These are phyloP conservation scores for Trypanosoma rangeli DNA, from an alignment of 208 protist genomes.

Conservation along the genomic window DNA sequence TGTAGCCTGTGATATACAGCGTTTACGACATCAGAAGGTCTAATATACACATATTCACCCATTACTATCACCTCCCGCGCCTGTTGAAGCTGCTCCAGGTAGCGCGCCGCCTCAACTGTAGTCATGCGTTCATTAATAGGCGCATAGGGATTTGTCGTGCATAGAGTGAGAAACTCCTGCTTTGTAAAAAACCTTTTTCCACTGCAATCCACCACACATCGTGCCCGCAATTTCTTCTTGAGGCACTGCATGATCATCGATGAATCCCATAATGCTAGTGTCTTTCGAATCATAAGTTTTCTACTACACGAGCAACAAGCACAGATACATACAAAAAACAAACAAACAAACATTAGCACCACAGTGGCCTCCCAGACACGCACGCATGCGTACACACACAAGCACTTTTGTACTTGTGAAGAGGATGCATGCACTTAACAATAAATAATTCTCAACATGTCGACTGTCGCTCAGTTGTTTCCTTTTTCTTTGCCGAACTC, in stretches of 20 bases:
- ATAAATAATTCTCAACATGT: neutral
- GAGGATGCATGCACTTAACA: neutral
- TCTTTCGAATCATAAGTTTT: conserved; percentile 6
- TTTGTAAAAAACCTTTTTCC: conserved; percentile 19
- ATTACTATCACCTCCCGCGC: conserved; percentile 37
- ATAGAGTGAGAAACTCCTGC: conserved; percentile 41
- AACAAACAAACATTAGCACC: neutral
- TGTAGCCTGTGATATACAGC: conserved; percentile 50
- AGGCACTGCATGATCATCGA: conserved; percentile 9
- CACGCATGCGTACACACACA: neutral
- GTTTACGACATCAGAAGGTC: conserved; percentile 47
- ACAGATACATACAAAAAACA: neutral
- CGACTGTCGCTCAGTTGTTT: neutral
- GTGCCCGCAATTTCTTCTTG: conserved; percentile 20
- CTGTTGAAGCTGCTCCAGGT: conserved; percentile 38
- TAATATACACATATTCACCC: conserved; percentile 36
- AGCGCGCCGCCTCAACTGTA: conserved; percentile 37
- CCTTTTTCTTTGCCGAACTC: conserved; percentile 3
- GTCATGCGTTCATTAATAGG: conserved; percentile 47
- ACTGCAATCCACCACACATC: conserved; percentile 28
- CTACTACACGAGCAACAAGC: neutral
- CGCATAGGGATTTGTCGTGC: conserved; percentile 34
- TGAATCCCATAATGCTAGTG: neutral
- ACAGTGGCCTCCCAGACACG: neutral
- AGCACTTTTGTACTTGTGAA: neutral